Evolutionary conservation across 805 yeast species (phyloP), one percentile per base, ranked within the genome.

Genomic region (Kuraishia capsulata): DNA sequence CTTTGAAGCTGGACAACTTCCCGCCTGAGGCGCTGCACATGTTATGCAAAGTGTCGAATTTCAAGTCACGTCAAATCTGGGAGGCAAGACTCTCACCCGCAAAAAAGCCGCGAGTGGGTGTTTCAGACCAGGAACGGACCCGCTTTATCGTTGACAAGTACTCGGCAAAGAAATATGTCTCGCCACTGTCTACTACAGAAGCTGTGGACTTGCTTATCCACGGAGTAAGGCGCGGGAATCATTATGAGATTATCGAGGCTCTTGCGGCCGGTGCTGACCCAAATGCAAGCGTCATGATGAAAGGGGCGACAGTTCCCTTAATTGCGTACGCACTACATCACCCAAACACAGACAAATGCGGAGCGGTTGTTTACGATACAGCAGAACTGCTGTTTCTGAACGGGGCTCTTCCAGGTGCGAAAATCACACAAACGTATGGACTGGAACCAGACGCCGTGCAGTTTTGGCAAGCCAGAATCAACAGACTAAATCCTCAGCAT

Each of bases 1-100:
- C 95, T 1, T 62, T 89, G 39, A 79, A 75, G n/a, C 62, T 85
- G 33, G 97, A 89, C 53, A 71, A 73, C 17, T 70, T 79, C 48
- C 72, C 76, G 3, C 64, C 65, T 11, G 96, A 88, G 47, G 52
- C 73, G 4, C 61, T 71, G 13, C 67, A 71, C 10, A 62, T 87
- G 14, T 62, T 89, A 20, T 52, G 56, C 4, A 59, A 59, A 39
- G 61, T 73, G 31, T 68, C 74, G 42, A 89, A 89, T 54, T 56
- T 53, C 3, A 44, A 48, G 17, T 72, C 75, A 3, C 87, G 87
- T 50, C 46, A 60, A 5, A 71, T 80, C 33, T 76, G 84, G 62
- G 94, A 86, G 53, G 67, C 64, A 2, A 47, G 47, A 8, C 20
- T 55, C 19, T 30, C 43, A 2, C 6, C 33, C 1, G 29, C 31